Conservation (phyloP, 805 yeast genomes). For the Wickerhamiella lipophila region DNA sequence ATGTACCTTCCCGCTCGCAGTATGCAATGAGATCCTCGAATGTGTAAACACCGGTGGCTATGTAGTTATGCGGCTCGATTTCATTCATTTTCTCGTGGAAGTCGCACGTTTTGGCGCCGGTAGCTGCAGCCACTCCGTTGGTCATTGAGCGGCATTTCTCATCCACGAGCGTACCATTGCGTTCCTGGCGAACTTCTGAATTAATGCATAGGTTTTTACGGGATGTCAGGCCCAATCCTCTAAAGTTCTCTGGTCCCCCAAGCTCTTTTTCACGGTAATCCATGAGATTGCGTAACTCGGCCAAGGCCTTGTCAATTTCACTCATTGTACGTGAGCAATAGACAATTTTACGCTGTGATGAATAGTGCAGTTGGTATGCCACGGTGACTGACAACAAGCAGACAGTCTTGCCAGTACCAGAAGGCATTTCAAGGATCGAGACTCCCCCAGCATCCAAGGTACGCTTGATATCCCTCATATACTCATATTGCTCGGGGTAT, state of each 20-base stretch:
- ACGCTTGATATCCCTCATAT: slow-evolving; percentile 90
- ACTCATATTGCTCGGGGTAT: slow-evolving; percentile 96
- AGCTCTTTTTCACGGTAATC: slow-evolving; percentile 68
- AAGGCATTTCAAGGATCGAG: slow-evolving; percentile 96
- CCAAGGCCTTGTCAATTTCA: slow-evolving; percentile 92
- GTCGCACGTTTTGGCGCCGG: slow-evolving; percentile 57
- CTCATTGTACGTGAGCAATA: slow-evolving; percentile 99
- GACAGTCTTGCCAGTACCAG: slow-evolving; percentile 97
- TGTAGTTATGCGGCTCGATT: slow-evolving; percentile 71
- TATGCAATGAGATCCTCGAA: slow-evolving; percentile 71
- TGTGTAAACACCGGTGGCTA: slow-evolving; percentile 90
- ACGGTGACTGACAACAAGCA: slow-evolving; percentile 82
- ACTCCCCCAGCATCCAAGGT: slow-evolving; percentile 94
- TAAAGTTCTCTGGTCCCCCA: slow-evolving; percentile 77
- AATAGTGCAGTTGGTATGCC: slow-evolving; percentile 87
- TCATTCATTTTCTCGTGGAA: slow-evolving; percentile 85
- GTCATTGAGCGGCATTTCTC: slow-evolving; percentile 93
- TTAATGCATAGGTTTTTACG: slow-evolving; percentile 91
- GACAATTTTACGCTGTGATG: slow-evolving; percentile 85
- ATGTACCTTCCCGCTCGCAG: slow-evolving; percentile 66
- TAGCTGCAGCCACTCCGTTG: slow-evolving; percentile 69
- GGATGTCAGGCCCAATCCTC: slow-evolving; percentile 87
- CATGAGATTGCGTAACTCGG: slow-evolving; percentile 82
- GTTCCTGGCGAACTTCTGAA: slow-evolving; percentile 73
- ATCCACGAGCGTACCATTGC: slow-evolving; percentile 87